Base-by-base conservation (phyloP, 2,329 filamentous ascomycete species). In the Fusarium succisae region DNA sequence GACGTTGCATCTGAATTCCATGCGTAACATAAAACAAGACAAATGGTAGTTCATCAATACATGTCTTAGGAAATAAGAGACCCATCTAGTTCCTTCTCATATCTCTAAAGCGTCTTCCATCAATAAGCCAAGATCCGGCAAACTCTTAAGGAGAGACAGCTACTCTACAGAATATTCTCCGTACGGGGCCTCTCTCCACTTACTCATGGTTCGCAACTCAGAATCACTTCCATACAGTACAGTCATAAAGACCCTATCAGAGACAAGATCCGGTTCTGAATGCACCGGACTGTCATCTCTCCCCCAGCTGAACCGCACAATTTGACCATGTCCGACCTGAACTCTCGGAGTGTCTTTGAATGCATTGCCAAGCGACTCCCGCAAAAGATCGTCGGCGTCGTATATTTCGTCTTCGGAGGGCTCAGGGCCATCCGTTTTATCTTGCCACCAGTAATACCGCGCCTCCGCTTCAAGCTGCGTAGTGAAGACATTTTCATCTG, bases 261-360 rank as follows among this genome's bases (percentile, higher is more conserved):
- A 35, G 2, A 35, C 15, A 9, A 65, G n/a, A 28, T 65, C 20
- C 17, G 63, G 63, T 8, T 65, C 63, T n/a, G 63, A 65, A 39
- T 65, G 59, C 1, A 64, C 11, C 1, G 63, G 63, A 1, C 63
- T 65, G 1, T 64, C 20, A 15, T 22, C 59, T 3, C 32, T 18
- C 8, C 63, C 63, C 45, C 63, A 65, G 6, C 32, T 55, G 3
- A 65, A 65, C 8, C 63, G 59, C 17, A 64, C 60, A 1, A 65
- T 22, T 55, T 64, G 14, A 1, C 60, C 59, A 1, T 22, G 47
- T 10, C 45, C 60, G 35, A 54, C 32, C 6, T 45, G 11, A 7
- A 64, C 39, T 64, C 32, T 20, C 0, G 59, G 39, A 0, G 39
- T 17, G 3, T 55, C 12, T 6, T 54, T 12, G 4, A 65, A 64